A percentile compares a stretch with the other conserved stretches of the same genome.
Evolutionary conservation across 106 monocot species (phyloP).

Genomic region (Dendrobium huoshanense): DNA sequence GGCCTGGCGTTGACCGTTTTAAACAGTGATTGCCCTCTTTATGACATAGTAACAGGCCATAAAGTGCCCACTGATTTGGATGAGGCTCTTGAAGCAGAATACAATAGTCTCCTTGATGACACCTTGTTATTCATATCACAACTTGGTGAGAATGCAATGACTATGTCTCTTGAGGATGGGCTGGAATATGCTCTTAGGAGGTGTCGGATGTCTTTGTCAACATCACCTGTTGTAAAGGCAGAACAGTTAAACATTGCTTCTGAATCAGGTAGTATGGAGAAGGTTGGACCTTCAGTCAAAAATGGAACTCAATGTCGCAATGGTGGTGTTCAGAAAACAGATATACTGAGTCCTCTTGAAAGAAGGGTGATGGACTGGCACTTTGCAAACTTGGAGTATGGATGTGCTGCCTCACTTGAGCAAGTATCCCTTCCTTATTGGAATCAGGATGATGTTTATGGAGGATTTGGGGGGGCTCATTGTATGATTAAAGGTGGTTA

Average conservation of each 20-base stretch:
- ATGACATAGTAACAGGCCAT: constrained; percentile 73
- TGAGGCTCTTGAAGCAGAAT: constrained; percentile 88
- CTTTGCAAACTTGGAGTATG: constrained; percentile 96
- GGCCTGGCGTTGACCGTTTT: constrained; percentile 85
- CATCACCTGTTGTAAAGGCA: constrained; percentile 16
- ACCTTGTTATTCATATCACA: constrained; percentile 61
- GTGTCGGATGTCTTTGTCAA: constrained; percentile 26
- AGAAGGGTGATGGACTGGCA: constrained; percentile 99
- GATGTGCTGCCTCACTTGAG: constrained; percentile 88
- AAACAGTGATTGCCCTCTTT: constrained; percentile 98
- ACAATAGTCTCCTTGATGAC: constrained; percentile 95
- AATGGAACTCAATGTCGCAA: background rate
- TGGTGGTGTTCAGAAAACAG: constrained; percentile 11
- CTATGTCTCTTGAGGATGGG: constrained; percentile 85
- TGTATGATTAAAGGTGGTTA: constrained; percentile 99
- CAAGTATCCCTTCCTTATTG: constrained; percentile 89
- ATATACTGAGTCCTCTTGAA: constrained; percentile 73
- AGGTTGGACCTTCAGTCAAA: background rate
- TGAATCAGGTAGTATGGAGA: constrained; percentile 5
- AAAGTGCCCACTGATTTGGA: constrained; percentile 90
- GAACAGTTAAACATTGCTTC: constrained; percentile 20
- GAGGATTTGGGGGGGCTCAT: constrained; percentile 97
- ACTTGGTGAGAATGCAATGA: constrained; percentile 52
- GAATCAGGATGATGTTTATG: constrained; percentile 99
- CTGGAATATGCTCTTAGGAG: constrained; percentile 80